phyloP scores from a whole-genome alignment of 1,284 basidiomycete species.

The Boletus calvinii region DNA sequence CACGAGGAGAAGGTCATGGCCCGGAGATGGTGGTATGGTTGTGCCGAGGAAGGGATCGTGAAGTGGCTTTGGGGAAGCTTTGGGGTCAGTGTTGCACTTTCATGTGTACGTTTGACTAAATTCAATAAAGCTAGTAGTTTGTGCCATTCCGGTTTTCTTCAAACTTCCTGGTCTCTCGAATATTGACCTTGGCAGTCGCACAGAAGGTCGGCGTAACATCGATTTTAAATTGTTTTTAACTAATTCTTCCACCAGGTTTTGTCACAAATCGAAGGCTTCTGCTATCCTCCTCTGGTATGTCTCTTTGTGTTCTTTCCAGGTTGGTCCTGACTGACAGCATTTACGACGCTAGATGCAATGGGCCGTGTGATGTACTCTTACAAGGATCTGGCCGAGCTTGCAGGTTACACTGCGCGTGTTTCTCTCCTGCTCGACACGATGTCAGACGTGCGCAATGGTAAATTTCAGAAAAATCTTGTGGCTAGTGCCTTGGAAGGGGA shows the following conservation, averaged over 20 bases:
- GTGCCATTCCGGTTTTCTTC: constrained; percentile 93
- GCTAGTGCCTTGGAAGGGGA: constrained; percentile 75
- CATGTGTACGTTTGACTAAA: constrained; percentile 8
- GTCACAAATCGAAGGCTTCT: constrained; percentile 92
- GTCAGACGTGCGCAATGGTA: constrained; percentile 81
- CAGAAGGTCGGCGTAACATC: constrained; percentile 62
- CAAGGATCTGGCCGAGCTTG: constrained; percentile 93
- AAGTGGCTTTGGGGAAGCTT: constrained; percentile 98
- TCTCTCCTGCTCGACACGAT: constrained; percentile 90
- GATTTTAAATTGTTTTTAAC: neutral
- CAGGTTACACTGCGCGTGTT: constrained; percentile 93
- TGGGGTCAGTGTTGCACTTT: constrained; percentile 54
- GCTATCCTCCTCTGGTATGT: constrained; percentile 71
- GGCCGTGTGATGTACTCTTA: constrained; percentile 94
- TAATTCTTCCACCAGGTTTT: constrained; percentile 55
- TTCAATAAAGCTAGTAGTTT: constrained; percentile 70
- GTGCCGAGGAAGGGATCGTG: constrained; percentile 93
- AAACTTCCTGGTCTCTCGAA: constrained; percentile 71
- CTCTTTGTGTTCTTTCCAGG: neutral
- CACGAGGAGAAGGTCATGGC: constrained; percentile 86
- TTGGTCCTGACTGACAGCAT: neutral
- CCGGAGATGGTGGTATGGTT: constrained; percentile 87
- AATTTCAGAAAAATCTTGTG: constrained; percentile 88
- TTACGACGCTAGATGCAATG: constrained; percentile 60
- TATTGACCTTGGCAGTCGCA: constrained; percentile 80